Evolutionary conservation across 495 filamentous ascomycete genomes (phyloP), one percentile per base, ranked within the genome.

Genomic region (Polyplosphaeria fusca): DNA sequence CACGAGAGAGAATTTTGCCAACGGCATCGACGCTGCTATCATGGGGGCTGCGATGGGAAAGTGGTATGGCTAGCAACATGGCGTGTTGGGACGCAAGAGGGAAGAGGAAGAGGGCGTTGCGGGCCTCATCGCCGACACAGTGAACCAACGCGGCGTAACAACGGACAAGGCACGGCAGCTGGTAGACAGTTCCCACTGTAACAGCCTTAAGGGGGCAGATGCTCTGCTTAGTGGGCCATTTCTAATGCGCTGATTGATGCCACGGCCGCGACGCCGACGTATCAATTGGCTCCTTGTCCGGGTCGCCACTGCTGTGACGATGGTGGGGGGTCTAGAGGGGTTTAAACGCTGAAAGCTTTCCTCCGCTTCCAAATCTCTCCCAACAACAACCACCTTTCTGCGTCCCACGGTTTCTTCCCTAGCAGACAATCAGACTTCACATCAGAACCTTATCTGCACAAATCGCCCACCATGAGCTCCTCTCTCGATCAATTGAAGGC

Each of bases 401-500:
- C 16, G 14, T 3, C 56, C 14, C 27, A 26, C 4, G 20, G 27
- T 23, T 53, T 41, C 22, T 39, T 16, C 30, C 2, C 49, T 1
- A n/a, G 9, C 16, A 35, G 5, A 28, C 2, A 9, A 22, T 43
- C 24, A 47, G 43, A 19, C 32, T 45, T 5, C 13, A 35, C 30
- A 12, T 20, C 47, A 53, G 7, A 26, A 35, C 23, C 3, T 3
- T 11, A 42, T 9, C 9, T 20, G 5, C 39, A 12, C 5, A 42
- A 12, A 13, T 20, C 19, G 7, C 7, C 30, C 27, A 58, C 45
- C 24, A 58, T 63, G 53, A 32, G 48, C 68, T 85, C 70, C 74
- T 89, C 92, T 76, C 84, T 98, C 58, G 93, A 97, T 67, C 91
- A 97, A 78, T 82, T 98, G 67, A 98, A 98, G 80, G 85, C 87